Base-by-base conservation (phyloP, 306 rosid genomes). In the Castanopsis chinensis region DNA sequence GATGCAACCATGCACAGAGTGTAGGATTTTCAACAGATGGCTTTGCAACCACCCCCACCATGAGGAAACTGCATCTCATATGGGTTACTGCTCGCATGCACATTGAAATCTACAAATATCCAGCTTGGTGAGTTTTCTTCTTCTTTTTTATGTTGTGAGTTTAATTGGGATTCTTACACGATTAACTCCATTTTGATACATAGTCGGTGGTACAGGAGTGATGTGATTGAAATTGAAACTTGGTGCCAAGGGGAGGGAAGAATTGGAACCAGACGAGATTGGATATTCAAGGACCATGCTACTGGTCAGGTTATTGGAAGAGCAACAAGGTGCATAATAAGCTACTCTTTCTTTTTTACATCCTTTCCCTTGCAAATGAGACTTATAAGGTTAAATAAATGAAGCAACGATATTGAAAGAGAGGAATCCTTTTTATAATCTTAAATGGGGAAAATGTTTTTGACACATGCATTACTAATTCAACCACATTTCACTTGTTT, bases 81-180 rank as follows among this genome's bases (percentile, higher is more conserved):
- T 95, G 99, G 99, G 99, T 93, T 65, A 91, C 94, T 33, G 97
- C 99, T 69, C 98, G 98, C 59, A 93, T 93, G 98, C 99, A 93
- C 83, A 92, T 95, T 67, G 98, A 95, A 88, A 87, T 95, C 88
- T 95, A 90, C 88, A 95, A 87, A 79, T 95, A 95, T 84, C 98
- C 99, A 64, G 96, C 98, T 74, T 93, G 98, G 99, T 95, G 63
- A 54, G 90, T 72, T 78, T 72, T 72, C 33, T 72, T 67, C 67
- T 76, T 76, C 28, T 83, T 85, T 5, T 75, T 5, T 28, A 65
- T 0, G n/a, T 35, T 76, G 5, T 15, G 23, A 37, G 68, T 72
- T n/a, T 75, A 11, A 2, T 72, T 58, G 73, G 37, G 74, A 75
- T 63, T 75, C 10, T 74, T 8, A 8, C 63, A 73, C 69, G 61